phyloP scores from a whole-genome alignment of 2,329 filamentous ascomycete species.

The Cercospora berteroae region DNA sequence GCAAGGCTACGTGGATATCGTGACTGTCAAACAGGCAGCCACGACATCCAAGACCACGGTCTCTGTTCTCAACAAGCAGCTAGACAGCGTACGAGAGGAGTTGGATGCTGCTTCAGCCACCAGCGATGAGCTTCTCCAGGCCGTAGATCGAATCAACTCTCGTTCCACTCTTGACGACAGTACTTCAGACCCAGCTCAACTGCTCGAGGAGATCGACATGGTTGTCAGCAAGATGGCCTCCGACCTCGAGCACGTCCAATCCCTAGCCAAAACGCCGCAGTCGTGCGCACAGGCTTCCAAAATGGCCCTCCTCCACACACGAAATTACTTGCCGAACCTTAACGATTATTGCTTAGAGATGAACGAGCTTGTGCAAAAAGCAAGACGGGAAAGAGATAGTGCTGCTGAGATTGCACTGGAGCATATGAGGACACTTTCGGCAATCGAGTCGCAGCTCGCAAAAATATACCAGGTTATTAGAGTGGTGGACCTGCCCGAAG shows the following conservation, averaged over 20 bases:
- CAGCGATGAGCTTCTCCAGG: conserved; percentile 46
- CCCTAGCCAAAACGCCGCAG: conserved; percentile 66
- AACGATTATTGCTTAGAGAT: conserved; percentile 58
- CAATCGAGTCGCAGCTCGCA: conserved; percentile 72
- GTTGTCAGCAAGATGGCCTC: conserved; percentile 82
- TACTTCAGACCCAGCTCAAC: conserved; percentile 59
- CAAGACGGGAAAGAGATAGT: conserved; percentile 63
- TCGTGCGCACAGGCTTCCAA: conserved; percentile 61
- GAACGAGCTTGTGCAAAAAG: conserved; percentile 52
- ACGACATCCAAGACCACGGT: conserved; percentile 63
- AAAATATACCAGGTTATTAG: conserved; percentile 71
- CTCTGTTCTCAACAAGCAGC: conserved; percentile 60
- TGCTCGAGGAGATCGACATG: conserved; percentile 81
- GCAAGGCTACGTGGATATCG: conserved; percentile 72
- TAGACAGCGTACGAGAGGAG: conserved; percentile 44
- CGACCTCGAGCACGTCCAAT: conserved; percentile 75
- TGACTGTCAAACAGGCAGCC: conserved; percentile 70
- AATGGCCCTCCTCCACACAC: conserved; percentile 62
- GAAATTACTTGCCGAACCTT: conserved; percentile 62
- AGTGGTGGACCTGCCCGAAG: conserved; percentile 67
- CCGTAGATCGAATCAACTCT: conserved; percentile 45
- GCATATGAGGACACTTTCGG: conserved; percentile 79
- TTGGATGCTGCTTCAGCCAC: conserved; percentile 44
- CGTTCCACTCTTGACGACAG: conserved; percentile 24
- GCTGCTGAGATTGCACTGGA: conserved; percentile 64